Evolutionary conservation across 2,329 filamentous ascomycete genomes (phyloP).

Genomic region (Rutstroemia sp.): DNA sequence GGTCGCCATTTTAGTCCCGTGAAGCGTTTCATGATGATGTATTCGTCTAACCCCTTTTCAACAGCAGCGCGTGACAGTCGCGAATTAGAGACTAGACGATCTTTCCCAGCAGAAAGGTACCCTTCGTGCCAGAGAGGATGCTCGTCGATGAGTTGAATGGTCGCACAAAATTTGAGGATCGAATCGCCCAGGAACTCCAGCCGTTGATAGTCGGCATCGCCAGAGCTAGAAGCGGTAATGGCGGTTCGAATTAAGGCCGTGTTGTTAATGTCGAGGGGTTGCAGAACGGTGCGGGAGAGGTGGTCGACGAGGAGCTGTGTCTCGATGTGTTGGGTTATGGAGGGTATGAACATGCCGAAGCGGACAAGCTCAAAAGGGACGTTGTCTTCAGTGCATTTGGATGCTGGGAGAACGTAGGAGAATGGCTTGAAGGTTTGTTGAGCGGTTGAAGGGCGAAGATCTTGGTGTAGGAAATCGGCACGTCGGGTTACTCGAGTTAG

Average conservation of each 20-base stretch:
- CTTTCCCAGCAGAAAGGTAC: slow-evolving; percentile 61
- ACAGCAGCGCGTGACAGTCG: slow-evolving; percentile 61
- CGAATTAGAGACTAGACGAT: slow-evolving; percentile 65
- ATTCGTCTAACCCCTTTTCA: slow-evolving; percentile 59
- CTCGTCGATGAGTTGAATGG: slow-evolving; percentile 53
- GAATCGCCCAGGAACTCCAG: slow-evolving; percentile 85
- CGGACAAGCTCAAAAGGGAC: slow-evolving; percentile 33
- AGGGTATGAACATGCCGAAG: slow-evolving; percentile 61
- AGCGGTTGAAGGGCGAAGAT: background rate
- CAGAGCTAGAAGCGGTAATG: slow-evolving; percentile 55
- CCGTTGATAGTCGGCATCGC: slow-evolving; percentile 66
- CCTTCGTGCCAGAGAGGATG: slow-evolving; percentile 68
- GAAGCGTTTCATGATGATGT: slow-evolving; percentile 62
- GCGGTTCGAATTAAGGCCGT: slow-evolving; percentile 56
- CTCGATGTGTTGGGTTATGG: slow-evolving; percentile 64
- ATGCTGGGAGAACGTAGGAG: slow-evolving; percentile 37
- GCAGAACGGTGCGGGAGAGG: slow-evolving; percentile 49
- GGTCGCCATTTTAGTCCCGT: slow-evolving; percentile 67
- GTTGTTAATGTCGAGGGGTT: slow-evolving; percentile 45
- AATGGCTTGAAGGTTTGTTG: slow-evolving; percentile 30
- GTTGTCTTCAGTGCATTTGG: slow-evolving; percentile 42
- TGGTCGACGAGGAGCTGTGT: slow-evolving; percentile 53
- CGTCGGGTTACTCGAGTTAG: slow-evolving; percentile 45
- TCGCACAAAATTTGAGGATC: slow-evolving; percentile 67
- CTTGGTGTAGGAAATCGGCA: slow-evolving; percentile 49